Base-by-base conservation (phyloP, 163 green algal genomes). In the Chlamydomonas reinhardtii region DNA sequence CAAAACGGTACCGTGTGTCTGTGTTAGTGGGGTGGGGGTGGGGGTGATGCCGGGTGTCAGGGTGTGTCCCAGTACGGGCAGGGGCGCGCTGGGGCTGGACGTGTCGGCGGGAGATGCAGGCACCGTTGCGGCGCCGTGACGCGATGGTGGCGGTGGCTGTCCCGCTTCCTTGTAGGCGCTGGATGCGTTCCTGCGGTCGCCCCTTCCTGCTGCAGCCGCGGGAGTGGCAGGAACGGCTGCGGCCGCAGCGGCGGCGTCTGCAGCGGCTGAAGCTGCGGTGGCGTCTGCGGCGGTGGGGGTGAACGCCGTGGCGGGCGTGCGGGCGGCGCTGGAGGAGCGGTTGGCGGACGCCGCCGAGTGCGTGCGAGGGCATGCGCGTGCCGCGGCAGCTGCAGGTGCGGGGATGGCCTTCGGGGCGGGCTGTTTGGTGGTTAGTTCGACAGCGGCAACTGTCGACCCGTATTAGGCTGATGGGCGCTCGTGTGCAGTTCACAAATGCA, bases 101-200 rank as follows among this genome's bases (percentile, higher is more conserved):
- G n/a, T n/a, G n/a, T n/a, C n/a, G n/a, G n/a, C n/a, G n/a, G n/a
- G n/a, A n/a, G n/a, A n/a, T n/a, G n/a, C n/a, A n/a, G n/a, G n/a
- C n/a, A n/a, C n/a, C n/a, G n/a, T n/a, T n/a, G n/a, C n/a, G n/a
- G n/a, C n/a, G n/a, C n/a, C n/a, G n/a, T n/a, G n/a, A n/a, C n/a
- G n/a, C n/a, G n/a, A n/a, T n/a, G n/a, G n/a, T n/a, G n/a, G n/a
- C n/a, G n/a, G n/a, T n/a, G n/a, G n/a, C n/a, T n/a, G n/a, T n/a
- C n/a, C n/a, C n/a, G n/a, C n/a, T n/a, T n/a, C n/a, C 31, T 12
- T 39, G 70, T 68, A 85, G 79, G 79, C 79, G 15, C 54, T 85
- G 32, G 9, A n/a, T 15, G 79, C 48, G 22, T 85, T 78, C 32
- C 31, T 85, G 31, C 31, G 79, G 48, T 48, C 34, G 1, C 77